Evolutionary conservation across 352 stramenopile genomes (phyloP), one percentile per base, ranked within the genome.

Genomic region (Sclerospora graminicola): DNA sequence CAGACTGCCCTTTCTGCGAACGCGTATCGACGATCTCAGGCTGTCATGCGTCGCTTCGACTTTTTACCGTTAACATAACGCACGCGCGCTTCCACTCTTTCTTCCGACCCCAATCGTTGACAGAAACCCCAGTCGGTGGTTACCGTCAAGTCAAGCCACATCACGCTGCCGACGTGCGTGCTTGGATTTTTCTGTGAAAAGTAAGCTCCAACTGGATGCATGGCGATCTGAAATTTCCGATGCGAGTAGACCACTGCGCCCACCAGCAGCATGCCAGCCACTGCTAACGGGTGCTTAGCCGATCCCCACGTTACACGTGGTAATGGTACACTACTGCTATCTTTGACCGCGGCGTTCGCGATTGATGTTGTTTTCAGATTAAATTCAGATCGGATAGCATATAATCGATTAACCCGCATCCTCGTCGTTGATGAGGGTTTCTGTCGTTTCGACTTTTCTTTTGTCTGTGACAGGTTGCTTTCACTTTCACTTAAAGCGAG

Each of bases 51-150:
- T 43, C 48, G 49, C 54, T 69, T 69, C 54, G 62, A 65, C 50
- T 57, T 19, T n/a, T 63, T 63, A 55, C 55, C 51, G 59, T 65
- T 69, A 51, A 26, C 46, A 50, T 57, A 60, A 57, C 56, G 52
- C 51, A 49, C 28, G 35, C 33, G 39, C 33, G 40, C 31, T 53
- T 48, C 52, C 46, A 56, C 53, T 41, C 41, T 62, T 59, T 58
- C 54, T 63, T 58, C 50, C 49, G 54, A 55, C 54, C 20, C 10
- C 33, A 34, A 31, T 40, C 27, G 21, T 18, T 31, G 15, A 23
- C 26, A 43, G 48, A 63, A 63, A 59, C 54, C 48, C 48, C 48
- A 57, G 48, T 9, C 31, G 5, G 19, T 19, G 39, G 46, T 51
- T 55, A 58, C 51, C 41, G 48, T 24, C 37, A 41, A 54, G 56